Evolutionary conservation across 169 alveolate species (phyloP).

Genomic region (Babesia microti): DNA sequence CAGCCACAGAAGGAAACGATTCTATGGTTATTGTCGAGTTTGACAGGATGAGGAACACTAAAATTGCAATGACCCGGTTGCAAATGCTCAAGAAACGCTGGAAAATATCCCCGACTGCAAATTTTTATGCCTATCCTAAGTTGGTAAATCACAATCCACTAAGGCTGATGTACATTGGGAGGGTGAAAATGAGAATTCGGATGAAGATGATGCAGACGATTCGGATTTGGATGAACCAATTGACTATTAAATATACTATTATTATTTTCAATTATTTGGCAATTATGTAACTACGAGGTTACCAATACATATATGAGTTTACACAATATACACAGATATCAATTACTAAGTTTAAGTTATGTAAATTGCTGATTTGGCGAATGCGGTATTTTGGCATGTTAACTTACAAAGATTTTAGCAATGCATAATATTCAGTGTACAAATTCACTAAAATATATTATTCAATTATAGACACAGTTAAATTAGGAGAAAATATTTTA

Average conservation of each 20-base stretch:
- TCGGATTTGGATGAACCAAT: slow-evolving; percentile 62
- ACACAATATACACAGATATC: slow-evolving; percentile 1
- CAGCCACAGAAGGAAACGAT: slow-evolving; percentile 37
- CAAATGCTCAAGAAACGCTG: slow-evolving; percentile 59
- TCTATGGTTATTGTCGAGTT: slow-evolving; percentile 56
- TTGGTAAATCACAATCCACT: slow-evolving; percentile 33
- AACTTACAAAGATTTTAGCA: too few species aligned
- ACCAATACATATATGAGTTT: not conserved
- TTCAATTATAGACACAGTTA: too few species aligned
- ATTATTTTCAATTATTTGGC: too few species aligned
- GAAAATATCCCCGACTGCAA: slow-evolving; percentile 54
- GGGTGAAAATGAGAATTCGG: slow-evolving; percentile 47
- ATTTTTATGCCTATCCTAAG: slow-evolving; percentile 61
- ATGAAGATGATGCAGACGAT: slow-evolving; percentile 52
- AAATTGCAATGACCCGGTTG: slow-evolving; percentile 52
- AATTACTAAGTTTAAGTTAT: not conserved
- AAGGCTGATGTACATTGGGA: slow-evolving; percentile 63
- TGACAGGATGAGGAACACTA: slow-evolving; percentile 62
- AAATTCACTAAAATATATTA: too few species aligned
- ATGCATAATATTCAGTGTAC: too few species aligned
- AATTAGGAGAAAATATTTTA: too few species aligned
- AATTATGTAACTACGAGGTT: not conserved
- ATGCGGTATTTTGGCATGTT: too few species aligned
- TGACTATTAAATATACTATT: slow-evolving; percentile 51
- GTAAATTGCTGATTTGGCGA: not conserved